Conservation (phyloP, 345 rosid species). For the Eucalyptus grandis region DNA sequence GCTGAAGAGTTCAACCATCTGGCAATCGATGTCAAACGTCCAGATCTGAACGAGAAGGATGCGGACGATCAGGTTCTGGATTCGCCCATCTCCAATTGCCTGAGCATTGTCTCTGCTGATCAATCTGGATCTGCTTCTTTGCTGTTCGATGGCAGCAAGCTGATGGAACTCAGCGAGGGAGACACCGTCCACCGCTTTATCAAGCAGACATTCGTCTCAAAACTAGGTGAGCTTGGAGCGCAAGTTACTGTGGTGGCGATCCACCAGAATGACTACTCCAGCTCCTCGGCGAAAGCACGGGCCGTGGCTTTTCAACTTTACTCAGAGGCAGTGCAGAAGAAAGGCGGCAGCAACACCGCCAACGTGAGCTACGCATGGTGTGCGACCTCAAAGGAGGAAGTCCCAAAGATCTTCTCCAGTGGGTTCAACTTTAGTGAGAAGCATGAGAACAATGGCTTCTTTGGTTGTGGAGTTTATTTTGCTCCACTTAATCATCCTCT, state of each 20-base stretch:
- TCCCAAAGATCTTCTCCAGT: constrained; percentile 26
- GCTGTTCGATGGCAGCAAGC: neutral
- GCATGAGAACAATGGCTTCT: constrained; percentile 19
- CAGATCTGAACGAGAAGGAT: neutral
- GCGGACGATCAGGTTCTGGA: neutral
- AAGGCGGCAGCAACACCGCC: constrained; percentile 27
- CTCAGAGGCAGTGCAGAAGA: constrained; percentile 33
- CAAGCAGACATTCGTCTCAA: constrained; percentile 16
- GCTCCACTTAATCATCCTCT: constrained; percentile 48
- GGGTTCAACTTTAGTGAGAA: constrained; percentile 36
- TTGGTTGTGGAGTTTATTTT: constrained; percentile 53
- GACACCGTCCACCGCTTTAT: constrained; percentile 36
- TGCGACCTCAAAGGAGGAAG: constrained; percentile 27
- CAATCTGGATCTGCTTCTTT: neutral
- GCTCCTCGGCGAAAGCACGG: constrained; percentile 29
- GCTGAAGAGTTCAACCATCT: neutral
- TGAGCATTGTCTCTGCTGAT: constrained; percentile 15
- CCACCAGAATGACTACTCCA: constrained; percentile 20
- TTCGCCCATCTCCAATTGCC: constrained; percentile 43
- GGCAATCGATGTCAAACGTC: neutral
- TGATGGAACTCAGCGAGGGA: constrained; percentile 30
- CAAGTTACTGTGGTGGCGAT: constrained; percentile 30
- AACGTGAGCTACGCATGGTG: constrained; percentile 68
- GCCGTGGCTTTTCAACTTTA: constrained; percentile 42
- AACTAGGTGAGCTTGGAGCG: constrained; percentile 22